Base-by-base conservation (phyloP, 495 filamentous ascomycete genomes). In the Paragyromitra xinjiangensis region DNA sequence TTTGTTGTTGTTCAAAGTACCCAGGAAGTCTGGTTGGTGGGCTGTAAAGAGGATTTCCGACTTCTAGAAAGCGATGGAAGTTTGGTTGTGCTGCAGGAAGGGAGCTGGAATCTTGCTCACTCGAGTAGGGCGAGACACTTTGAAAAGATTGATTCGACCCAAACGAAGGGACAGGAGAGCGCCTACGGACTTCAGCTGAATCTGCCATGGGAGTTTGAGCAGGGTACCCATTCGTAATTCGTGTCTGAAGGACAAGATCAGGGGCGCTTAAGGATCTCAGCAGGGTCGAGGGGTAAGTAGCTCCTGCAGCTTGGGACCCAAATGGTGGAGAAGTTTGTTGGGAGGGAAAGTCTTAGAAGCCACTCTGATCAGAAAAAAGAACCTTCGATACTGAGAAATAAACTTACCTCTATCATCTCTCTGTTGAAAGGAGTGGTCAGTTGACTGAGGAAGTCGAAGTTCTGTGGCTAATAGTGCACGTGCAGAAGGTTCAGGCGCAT, bases 231-330 rank as follows among this genome's bases (percentile, higher is more conserved):
- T 16, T 29, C 3, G 8, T 2, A 6, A 22, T 34, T 37, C 70
- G 45, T 44, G 44, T 9, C 19, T 72, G 74, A 34, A 51, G 24
- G 34, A 53, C 64, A 61, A 65, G 75, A 45, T 72, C 51, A 22
- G 73, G 53, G 6, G 77, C 50, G 37, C 77, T 77, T 29, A 12
- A 65, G 19, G 51, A 70, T 63, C 74, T 78, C 34, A 59, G 59
- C 34, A 79, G 34, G 29, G 51, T 26, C 39, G 74, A 40, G 26
- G 66, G 6, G 29, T 48, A 79, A 29, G 16, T 45, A 3, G 26
- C 4, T 24, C 14, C 73, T 65, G 69, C 6, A 53, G 62, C 2
- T 12, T 66, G 66, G 11, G 45, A 39, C 37, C 24, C 44, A 71
- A 65, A 59, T 16, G 58, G 55, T 51, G 55, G 69, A 55, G 67